Percentiles rank a stretch among this genome's conserved stretches.
Evolutionary conservation across 192 early-diverging fungal genomes (phyloP).

Genomic region (Bifiguratus adelaidae): DNA sequence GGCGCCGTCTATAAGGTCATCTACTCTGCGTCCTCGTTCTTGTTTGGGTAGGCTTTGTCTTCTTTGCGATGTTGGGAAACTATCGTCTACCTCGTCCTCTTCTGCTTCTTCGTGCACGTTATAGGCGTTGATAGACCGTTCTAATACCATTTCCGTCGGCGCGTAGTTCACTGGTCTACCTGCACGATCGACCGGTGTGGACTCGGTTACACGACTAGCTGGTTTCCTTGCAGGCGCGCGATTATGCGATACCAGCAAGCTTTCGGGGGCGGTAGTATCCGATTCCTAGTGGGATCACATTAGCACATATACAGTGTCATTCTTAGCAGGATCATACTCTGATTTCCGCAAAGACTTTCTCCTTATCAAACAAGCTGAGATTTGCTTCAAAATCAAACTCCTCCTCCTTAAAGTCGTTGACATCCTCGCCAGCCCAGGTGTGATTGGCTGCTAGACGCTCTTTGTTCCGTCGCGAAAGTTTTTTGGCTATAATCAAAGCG

Average conservation of each 20-base stretch:
- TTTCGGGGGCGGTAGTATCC: constrained; percentile 62
- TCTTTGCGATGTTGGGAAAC: too few relatives aligned
- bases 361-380: constrained; percentile 61
- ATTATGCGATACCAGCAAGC: constrained; percentile 60
- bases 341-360: constrained; percentile 27
- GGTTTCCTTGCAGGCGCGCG: constrained; percentile 36
- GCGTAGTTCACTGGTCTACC: too few relatives aligned
- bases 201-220: too few relatives aligned
- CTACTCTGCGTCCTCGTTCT: too few relatives aligned
- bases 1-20: too few relatives aligned
- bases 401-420: constrained; percentile 42
- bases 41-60: too few relatives aligned
- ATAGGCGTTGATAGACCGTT: constrained; percentile 14
- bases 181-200: too few relatives aligned
- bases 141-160: too few relatives aligned
- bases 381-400: constrained; percentile 61
- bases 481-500: too few relatives aligned
- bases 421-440: constrained; percentile 49
- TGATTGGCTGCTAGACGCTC: constrained; percentile 1
- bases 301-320: not conserved
- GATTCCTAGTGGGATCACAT: constrained; percentile 23
- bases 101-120: not conserved
- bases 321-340: constrained; percentile 13
- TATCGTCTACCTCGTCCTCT: not conserved
- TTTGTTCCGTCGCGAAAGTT: not conserved